Evolutionary conservation across 2,329 filamentous ascomycete genomes (phyloP).

Genomic region (Fusarium sp.): DNA sequence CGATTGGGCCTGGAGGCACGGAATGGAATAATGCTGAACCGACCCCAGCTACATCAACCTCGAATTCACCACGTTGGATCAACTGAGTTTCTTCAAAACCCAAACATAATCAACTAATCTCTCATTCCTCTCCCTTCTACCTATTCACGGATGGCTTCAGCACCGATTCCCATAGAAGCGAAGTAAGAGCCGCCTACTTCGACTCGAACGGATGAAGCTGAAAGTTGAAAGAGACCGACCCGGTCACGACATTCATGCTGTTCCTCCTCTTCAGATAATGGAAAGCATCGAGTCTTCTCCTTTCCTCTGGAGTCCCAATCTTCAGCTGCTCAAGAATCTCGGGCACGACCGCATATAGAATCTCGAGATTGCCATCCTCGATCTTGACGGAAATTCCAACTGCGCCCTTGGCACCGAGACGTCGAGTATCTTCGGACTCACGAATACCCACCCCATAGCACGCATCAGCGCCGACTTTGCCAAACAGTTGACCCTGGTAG

Average conservation of each 20-base stretch:
- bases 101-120: not conserved
- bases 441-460: constrained; percentile 60
- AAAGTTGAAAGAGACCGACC: constrained; percentile 39
- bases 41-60: not conserved
- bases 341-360: constrained; percentile 57
- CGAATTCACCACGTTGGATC: not conserved
- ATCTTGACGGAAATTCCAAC: constrained; percentile 62
- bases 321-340: constrained; percentile 59
- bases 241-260: constrained; percentile 53
- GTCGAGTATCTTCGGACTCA: constrained; percentile 51
- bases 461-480: constrained; percentile 62
- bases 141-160: too few species aligned
- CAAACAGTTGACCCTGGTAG: constrained; percentile 54
- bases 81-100: not conserved
- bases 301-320: constrained; percentile 50
- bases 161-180: too few species aligned
- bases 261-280: constrained; percentile 52
- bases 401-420: constrained; percentile 51
- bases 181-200: not conserved
- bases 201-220: constrained; percentile 8
- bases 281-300: constrained; percentile 48
- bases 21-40: not conserved
- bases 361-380: constrained; percentile 59
- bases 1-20: not conserved
- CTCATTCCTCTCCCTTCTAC: too few species aligned